These are phyloP conservation scores for Thielaviopsis cerberus DNA, from an alignment of 2,329 filamentous ascomycete species.

Conservation along the genomic window DNA sequence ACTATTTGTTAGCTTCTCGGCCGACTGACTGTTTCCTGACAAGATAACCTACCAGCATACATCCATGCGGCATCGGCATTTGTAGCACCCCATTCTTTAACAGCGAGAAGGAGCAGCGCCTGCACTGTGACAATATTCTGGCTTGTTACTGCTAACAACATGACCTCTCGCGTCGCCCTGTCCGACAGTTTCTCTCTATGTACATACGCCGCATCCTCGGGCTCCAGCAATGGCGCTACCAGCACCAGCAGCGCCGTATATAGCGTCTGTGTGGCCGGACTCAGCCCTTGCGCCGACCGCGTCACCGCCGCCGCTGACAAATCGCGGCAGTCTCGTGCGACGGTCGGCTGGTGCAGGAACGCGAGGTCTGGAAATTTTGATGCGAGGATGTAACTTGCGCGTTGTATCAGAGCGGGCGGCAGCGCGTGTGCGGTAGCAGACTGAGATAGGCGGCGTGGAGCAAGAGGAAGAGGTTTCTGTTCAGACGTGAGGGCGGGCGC, in stretches of 20 bases:
- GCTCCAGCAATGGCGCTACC: background rate
- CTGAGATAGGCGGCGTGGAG: background rate
- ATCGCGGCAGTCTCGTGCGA: background rate
- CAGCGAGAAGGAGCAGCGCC: background rate
- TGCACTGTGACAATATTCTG: constrained; percentile 1
- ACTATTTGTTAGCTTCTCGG: background rate
- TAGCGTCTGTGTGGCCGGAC: background rate
- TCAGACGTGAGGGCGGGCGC: background rate
- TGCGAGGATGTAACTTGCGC: background rate
- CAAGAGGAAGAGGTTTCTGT: background rate
- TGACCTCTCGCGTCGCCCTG: constrained; percentile 1
- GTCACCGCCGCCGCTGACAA: background rate
- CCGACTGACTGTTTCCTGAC: no score
- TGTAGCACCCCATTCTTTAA: constrained; percentile 1
- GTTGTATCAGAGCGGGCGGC: constrained; percentile 1
- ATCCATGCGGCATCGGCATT: constrained; percentile 1
- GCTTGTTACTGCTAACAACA: background rate
- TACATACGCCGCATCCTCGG: background rate
- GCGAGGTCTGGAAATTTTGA: constrained; percentile 3
- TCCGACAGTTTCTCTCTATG: background rate
- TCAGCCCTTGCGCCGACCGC: background rate
- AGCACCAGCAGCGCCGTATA: background rate
- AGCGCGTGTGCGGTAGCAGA: background rate
- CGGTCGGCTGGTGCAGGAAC: constrained; percentile 3
- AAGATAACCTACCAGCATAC: constrained; percentile 1